Base-by-base conservation (phyloP, 2,329 filamentous ascomycete species). In the Diaporthe capsici region DNA sequence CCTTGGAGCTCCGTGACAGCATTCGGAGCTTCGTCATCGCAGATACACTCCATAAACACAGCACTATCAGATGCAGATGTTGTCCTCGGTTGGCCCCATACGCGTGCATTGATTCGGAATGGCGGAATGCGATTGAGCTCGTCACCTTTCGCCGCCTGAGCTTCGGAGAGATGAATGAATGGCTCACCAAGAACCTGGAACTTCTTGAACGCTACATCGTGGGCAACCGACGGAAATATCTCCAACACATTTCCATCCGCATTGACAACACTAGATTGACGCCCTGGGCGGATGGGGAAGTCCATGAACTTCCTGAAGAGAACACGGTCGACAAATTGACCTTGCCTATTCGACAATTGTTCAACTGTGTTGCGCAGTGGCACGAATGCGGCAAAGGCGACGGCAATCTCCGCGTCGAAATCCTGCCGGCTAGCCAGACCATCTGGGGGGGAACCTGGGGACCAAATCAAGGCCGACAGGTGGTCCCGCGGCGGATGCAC, bases 91-190 rank as follows among this genome's bases (percentile, higher is more conserved):
- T 60, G 22, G 15, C 31, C 0, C 9, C 20, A 6, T 60, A 60
- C 7, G 31, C 57, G 5, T 60, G 57, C 22, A n/a, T 60, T 4
- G 22, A 60, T 4, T 3, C 34, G 6, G 31, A 60, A 1, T 60
- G 57, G 57, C 31, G 22, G 9, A 9, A 37, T 37, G 57, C 57
- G 8, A 5, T 39, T 12, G 57, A 60, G 22, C 2, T 4, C 2
- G 3, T 60, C 12, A 60, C 13, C 10, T 60, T 60, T n/a, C 31
- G 4, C 4, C 25, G 7, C 4, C 22, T 37, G 22, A 1, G 0
- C 5, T 3, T n/a, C 4, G 3, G 0, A 20, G 13, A 5, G 8
- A 3, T 0, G 5, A 8, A 7, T 4, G n/a, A 31, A 25, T 0
- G 0, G n/a, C 10, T 28, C 3, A 37, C 5, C 20, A 15, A n/a